Evolutionary conservation across 2,329 filamentous ascomycete genomes (phyloP), one percentile per base, ranked within the genome.

Genomic region (Cordyceps militaris): DNA sequence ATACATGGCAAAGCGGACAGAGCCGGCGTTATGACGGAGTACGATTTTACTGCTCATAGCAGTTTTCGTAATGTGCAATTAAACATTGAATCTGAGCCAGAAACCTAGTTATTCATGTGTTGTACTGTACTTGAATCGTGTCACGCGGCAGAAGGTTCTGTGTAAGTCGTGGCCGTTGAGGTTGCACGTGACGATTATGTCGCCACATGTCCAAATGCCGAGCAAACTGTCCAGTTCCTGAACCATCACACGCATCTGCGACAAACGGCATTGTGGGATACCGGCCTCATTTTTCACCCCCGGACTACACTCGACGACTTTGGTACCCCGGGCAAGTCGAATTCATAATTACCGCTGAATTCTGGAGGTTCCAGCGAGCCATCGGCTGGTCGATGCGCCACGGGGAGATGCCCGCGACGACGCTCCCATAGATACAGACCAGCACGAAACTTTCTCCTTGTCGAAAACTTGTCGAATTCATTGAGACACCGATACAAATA

Each of bases 121-220:
- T 5, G 28, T 32, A 32, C 10, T 32, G 28, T 24, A 8, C 10
- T 11, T n/a, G 11, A 6, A 23, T 9, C 3, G 28, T 21, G 11
- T 16, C 11, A 16, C 19, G 11, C 13, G 13, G 40, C 9, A 7
- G 26, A 16, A 5, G 30, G 4, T 9, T 23, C 14, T 26, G 28
- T 54, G 28, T 40, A 26, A 19, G 13, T 23, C 8, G 21, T 6
- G 14, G 26, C 3, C 14, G 19, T 34, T 19, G 28, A 44, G 1
- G 40, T 21, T 32, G 53, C 53, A 56, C 53, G 53, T 56, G 53
- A 56, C 44, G 44, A 43, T 13, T 54, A 38, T 23, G 38, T 44
- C 28, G 36, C 44, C 53, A 56, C 34, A 30, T 56, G 38, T 56
- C 8, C 19, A 21, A 55, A 3, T 55, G 30, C 43, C 42, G 42